Conservation (phyloP, 2,329 filamentous ascomycete species). For the Colletotrichum camelliae region DNA sequence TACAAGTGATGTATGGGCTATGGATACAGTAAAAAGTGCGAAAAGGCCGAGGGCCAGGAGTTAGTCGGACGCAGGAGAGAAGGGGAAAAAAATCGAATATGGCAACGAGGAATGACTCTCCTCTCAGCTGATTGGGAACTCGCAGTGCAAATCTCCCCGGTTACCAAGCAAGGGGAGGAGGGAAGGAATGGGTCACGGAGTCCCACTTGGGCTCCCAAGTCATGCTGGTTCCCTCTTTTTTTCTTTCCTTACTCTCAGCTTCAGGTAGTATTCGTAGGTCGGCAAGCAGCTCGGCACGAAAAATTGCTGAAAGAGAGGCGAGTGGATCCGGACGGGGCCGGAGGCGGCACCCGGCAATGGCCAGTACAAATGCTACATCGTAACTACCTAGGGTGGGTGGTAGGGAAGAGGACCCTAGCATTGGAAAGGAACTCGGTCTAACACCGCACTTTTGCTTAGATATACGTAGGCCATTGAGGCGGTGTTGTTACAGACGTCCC, state of each 20-base stretch:
- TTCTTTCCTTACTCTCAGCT: not conserved
- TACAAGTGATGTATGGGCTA: not conserved
- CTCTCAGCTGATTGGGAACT: slow-evolving; percentile 13
- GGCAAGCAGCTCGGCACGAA: slow-evolving; percentile 8
- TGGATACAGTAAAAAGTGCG: not conserved
- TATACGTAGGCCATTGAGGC: not conserved
- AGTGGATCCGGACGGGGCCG: not conserved
- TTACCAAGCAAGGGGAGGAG: slow-evolving; percentile 3
- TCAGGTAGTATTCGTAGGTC: not conserved
- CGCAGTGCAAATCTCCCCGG: slow-evolving; percentile 9
- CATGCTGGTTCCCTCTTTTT: not conserved
- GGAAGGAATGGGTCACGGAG: slow-evolving; percentile 1
- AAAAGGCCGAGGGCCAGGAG: not conserved
- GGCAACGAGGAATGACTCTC: slow-evolving; percentile 14
- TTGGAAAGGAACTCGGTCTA: not conserved
- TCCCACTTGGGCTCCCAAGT: slow-evolving; percentile 18
- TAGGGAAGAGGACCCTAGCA: not conserved
- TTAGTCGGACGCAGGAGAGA: not conserved
- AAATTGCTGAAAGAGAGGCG: not conserved
- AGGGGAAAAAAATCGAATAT: not conserved
- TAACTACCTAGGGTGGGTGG: not conserved
- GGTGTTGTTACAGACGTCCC: slow-evolving; percentile 1
- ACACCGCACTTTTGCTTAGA: not conserved
- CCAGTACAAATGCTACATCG: not conserved
- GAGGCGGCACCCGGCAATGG: slow-evolving; percentile 5